Base-by-base conservation (phyloP, 1,284 basidiomycete genomes). In the Tylopilus orsonianus region DNA sequence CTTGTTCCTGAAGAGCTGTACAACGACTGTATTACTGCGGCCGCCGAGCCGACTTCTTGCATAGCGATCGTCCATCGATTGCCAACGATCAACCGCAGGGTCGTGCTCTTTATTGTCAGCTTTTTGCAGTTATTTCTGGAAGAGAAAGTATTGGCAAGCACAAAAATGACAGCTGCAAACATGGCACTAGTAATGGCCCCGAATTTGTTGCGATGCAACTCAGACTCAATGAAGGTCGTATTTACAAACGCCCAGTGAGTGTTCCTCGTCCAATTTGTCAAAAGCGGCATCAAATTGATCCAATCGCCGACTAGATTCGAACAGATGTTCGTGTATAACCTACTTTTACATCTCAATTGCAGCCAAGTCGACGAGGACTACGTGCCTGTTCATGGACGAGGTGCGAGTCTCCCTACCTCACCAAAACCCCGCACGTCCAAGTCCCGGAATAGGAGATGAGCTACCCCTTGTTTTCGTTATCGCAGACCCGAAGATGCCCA, bases 51-150 rank as follows among this genome's bases (percentile, higher is more conserved):
- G 1, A 75, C 79, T 18, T 78, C 81, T 18, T 89, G 86, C 62
- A 75, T 94, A 37, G 75, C 77, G 45, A 85, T 94, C 59, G 77
- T 95, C 14, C 75, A 81, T 57, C 75, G 81, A 22, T 75, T 96
- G 14, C 93, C 93, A 19, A 86, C 84, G 16, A 83, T 90, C 64
- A 92, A 94, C 62, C 77, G 89, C 16, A 78, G 91, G 4, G 91
- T 94, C 10, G 76, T 94, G 16, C 67, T 93, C 48, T 95, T 93
- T 65, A 79, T 94, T 33, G 75, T 95, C 66, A 93, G 87, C 72
- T 95, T 95, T 70, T 68, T 94, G 52, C 93, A 95, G 71, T 70
- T 92, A 43, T 96, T 96, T 71, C 69, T 93, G 49, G 83, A 87
- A 40, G 85, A 89, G 32, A 79, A 80, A 52, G 82, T 88, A 13